phyloP scores from a whole-genome alignment of 2,329 filamentous ascomycete species.

The Nemania abortiva region DNA sequence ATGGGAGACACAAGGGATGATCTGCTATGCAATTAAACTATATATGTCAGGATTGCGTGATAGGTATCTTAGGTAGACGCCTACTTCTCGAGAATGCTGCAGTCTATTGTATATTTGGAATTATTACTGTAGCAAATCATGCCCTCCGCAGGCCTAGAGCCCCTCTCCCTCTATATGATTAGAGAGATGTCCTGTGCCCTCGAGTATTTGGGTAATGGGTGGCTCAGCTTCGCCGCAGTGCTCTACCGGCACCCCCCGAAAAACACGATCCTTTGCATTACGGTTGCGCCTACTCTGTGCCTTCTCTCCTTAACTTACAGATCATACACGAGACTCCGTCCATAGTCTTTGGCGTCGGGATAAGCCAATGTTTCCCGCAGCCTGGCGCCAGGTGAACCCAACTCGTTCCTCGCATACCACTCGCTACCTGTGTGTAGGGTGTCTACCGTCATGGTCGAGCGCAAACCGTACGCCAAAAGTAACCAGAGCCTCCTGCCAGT shows the following conservation, averaged over 20 bases:
- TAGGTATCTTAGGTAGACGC: too few species aligned
- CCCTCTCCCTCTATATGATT: not conserved
- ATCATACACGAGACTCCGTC: not conserved
- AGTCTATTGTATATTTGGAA: not conserved
- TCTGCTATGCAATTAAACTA: not conserved
- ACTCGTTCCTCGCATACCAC: conserved; percentile 20
- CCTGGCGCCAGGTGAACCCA: conserved; percentile 5
- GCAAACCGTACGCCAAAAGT: conserved; percentile 44
- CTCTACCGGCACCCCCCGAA: not conserved
- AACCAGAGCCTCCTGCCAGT: conserved; percentile 46
- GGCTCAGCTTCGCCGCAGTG: not conserved
- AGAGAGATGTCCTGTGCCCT: not conserved
- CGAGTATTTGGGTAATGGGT: not conserved
- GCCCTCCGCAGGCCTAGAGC: not conserved
- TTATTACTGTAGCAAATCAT: not conserved
- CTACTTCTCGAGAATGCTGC: not conserved
- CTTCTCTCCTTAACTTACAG: not conserved
- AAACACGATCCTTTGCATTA: not conserved
- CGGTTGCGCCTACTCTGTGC: not conserved
- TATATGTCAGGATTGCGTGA: not conserved
- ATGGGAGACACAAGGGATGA: not conserved
- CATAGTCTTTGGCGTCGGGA: not conserved
- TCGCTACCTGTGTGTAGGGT: conserved; percentile 19
- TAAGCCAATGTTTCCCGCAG: conserved; percentile 11
- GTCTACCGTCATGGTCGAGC: conserved; percentile 30